Percentiles rank a stretch among this genome's conserved stretches.
Conservation (phyloP, 371 early-diverging fungal genomes). For the Zopfochytrium polystomum region DNA sequence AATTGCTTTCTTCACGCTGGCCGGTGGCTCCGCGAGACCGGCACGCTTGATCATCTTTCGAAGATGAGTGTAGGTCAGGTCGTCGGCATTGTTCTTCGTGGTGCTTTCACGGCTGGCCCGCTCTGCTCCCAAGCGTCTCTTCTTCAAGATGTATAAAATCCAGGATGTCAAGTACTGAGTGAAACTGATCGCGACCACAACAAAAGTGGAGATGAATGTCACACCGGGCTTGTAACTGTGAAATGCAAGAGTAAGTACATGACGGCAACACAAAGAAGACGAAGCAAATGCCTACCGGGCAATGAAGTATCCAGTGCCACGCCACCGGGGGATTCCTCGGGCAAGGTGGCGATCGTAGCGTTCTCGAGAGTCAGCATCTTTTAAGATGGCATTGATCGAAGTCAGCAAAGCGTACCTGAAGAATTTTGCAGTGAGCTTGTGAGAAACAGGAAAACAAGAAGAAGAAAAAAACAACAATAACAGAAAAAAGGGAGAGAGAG, state of each 20-base stretch:
- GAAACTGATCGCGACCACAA: constrained; percentile 30
- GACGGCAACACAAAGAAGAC: background rate
- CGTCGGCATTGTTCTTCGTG: constrained; percentile 7
- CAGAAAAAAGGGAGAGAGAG: background rate
- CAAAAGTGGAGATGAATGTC: constrained; percentile 27
- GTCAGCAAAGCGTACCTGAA: constrained; percentile 38
- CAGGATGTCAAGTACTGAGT: constrained; percentile 41
- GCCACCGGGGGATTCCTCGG: constrained; percentile 40
- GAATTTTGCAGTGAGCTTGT: background rate
- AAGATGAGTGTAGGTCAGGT: constrained; percentile 25
- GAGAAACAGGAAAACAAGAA: too few relatives aligned
- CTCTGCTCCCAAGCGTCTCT: background rate
- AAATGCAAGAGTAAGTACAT: background rate
- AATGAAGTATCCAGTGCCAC: constrained; percentile 43
- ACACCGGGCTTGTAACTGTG: constrained; percentile 42
- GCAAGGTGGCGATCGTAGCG: constrained; percentile 41
- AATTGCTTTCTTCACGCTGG: constrained; percentile 24
- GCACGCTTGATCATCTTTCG: constrained; percentile 24
- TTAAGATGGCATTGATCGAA: constrained; percentile 37
- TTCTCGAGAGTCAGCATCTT: constrained; percentile 37
- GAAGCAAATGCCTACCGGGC: constrained; percentile 19
- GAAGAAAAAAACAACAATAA: background rate
- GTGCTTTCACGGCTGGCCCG: too few relatives aligned
- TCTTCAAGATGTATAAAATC: constrained; percentile 24
- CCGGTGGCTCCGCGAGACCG: constrained; percentile 21